Conservation (phyloP, 768 basidiomycete species). For the Phlegmacium glaucopus region DNA sequence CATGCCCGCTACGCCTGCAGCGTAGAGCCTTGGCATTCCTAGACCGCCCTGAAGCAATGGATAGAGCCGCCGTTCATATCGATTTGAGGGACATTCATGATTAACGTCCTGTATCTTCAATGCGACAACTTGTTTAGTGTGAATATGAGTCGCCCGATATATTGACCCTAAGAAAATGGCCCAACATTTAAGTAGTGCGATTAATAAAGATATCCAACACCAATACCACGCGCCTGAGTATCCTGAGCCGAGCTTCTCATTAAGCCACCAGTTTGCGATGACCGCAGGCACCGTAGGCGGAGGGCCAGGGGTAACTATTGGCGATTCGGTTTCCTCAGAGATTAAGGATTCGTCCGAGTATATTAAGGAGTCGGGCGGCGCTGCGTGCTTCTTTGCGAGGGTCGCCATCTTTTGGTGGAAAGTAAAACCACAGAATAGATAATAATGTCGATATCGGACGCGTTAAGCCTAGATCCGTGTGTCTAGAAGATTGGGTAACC, state of each 20-base stretch:
- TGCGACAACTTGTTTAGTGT: constrained; percentile 59
- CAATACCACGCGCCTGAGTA: constrained; percentile 52
- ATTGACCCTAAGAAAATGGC: constrained; percentile 53
- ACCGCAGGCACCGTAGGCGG: constrained; percentile 28
- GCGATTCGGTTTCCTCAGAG: constrained; percentile 13
- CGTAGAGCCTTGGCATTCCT: constrained; percentile 75
- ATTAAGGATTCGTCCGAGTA: constrained; percentile 4
- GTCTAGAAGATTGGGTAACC: too few relatives aligned
- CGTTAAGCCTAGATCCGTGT: too few relatives aligned
- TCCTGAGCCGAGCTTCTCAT: constrained; percentile 61
- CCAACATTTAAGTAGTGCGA: background rate
- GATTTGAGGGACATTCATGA: constrained; percentile 75
- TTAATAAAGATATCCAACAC: constrained; percentile 14
- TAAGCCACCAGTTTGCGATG: constrained; percentile 63
- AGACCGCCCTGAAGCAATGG: constrained; percentile 66
- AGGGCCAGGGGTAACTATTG: constrained; percentile 9
- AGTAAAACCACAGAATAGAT: too few relatives aligned
- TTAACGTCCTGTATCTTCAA: constrained; percentile 70
- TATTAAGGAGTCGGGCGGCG: background rate
- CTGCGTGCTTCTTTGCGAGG: too few relatives aligned
- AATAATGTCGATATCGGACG: too few relatives aligned
- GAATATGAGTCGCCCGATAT: constrained; percentile 56
- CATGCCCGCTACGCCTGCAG: constrained; percentile 48
- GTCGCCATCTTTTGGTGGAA: too few relatives aligned
- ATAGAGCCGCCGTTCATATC: constrained; percentile 66